Evolutionary conservation across 495 filamentous ascomycete species (phyloP), one percentile per base, ranked within the genome.

Genomic region (Aspergillus avenaceus): DNA sequence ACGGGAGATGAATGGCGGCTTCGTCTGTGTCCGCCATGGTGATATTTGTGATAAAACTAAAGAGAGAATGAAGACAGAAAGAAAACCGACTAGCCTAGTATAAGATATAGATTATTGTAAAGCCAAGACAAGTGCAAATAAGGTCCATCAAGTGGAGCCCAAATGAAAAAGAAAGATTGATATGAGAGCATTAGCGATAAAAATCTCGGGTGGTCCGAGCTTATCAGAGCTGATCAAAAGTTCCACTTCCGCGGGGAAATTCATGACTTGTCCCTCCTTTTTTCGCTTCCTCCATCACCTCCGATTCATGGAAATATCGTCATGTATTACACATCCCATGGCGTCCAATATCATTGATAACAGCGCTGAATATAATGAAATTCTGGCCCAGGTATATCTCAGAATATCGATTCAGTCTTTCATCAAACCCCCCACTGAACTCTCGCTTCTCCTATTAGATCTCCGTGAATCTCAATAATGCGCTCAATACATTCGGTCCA

Each of bases 11-110:
- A 34, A 72, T 59, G 34, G 65, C 64, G 44, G 76, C 74, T 51
- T 79, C 75, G 38, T 79, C 75, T 38, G 67, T 60, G 59, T 78
- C 75, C 5, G 72, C 75, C 76, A 79, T 79, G 18, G 23, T 62
- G 50, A 45, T 8, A 27, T 21, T 16, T 25, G 6, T 22, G 0
- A 18, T 12, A 32, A 52, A 25, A 45, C 14, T 50, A 25, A 11
- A 11, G 16, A 12, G 18, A 16, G 24, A 32, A 7, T 21, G 11
- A 25, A 16, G 29, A 37, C 24, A 13, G 45, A 18, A 25, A 18
- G 3, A 4, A 23, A 46, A n/a, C n/a, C n/a, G 34, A 18, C 9
- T 16, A 25, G 47, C 23, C 41, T 49, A 8, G 19, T 19, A 21
- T 19, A 21, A 11, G 8, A 13, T 27, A 24, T 22, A 21, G n/a